A percentile compares a stretch with the other conserved stretches of the same genome.
Evolutionary conservation across 2,329 filamentous ascomycete species (phyloP).

Genomic region (Claviceps arundinis): DNA sequence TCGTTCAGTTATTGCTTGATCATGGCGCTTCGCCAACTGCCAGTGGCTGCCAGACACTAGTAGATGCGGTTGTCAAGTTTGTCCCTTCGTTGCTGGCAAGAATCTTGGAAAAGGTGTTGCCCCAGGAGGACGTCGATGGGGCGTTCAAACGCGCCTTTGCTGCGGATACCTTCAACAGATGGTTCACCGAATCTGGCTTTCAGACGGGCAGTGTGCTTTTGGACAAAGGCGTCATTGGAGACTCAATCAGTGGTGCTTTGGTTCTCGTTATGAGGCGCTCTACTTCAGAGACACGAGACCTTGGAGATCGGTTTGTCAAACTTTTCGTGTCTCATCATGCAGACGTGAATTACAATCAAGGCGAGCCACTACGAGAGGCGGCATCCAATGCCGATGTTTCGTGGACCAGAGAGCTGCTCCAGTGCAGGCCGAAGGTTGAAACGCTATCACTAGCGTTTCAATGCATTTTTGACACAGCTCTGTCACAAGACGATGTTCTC

Average conservation of each 20-base stretch:
- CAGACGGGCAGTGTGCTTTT: constrained; percentile 34
- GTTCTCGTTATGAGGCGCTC: constrained; percentile 31
- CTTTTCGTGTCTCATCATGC: constrained; percentile 25
- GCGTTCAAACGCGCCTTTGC: constrained; percentile 33
- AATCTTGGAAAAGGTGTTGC: constrained; percentile 28
- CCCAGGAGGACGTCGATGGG: constrained; percentile 28
- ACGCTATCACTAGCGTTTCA: constrained; percentile 41
- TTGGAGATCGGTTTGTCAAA: constrained; percentile 33
- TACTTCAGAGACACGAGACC: constrained; percentile 20
- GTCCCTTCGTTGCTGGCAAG: constrained; percentile 25
- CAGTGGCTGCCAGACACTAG: constrained; percentile 38
- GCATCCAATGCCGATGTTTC: constrained; percentile 36
- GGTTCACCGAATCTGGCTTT: constrained; percentile 35
- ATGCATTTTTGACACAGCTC: constrained; percentile 37
- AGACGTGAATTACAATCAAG: constrained; percentile 37
- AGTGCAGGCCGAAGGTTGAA: constrained; percentile 33
- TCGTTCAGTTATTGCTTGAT: constrained; percentile 33
- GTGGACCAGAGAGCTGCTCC: constrained; percentile 37
- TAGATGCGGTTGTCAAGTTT: constrained; percentile 32
- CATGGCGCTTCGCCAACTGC: constrained; percentile 38
- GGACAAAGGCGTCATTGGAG: constrained; percentile 32
- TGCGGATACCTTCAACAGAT: constrained; percentile 24
- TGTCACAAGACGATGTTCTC: constrained; percentile 36
- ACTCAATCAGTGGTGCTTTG: constrained; percentile 32
- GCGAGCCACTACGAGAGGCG: constrained; percentile 40